Evolutionary conservation across 106 monocot genomes (phyloP).

Genomic region (Amphibolis antarctica): DNA sequence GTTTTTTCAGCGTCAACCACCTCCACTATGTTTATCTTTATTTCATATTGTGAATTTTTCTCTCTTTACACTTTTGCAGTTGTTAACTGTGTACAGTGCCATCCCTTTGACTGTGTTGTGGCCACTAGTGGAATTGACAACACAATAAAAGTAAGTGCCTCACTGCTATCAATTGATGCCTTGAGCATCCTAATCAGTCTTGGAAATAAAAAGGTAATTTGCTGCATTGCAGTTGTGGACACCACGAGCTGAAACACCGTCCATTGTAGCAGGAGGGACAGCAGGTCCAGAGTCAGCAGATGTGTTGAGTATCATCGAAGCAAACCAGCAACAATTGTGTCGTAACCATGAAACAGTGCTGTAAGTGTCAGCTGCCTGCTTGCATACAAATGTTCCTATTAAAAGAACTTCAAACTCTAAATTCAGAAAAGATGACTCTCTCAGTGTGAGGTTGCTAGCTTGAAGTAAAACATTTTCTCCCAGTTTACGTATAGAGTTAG

Average conservation of each 20-base stretch:
- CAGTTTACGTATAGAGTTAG: no score
- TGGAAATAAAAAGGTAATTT: neutral
- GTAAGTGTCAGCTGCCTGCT: constrained; percentile 28
- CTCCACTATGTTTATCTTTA: neutral
- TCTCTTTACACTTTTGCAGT: constrained; percentile 30
- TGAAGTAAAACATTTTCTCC: no score
- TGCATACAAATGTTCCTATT: no score
- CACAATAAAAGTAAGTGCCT: constrained; percentile 64
- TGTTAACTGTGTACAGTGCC: constrained; percentile 95
- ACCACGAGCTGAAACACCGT: constrained; percentile 48
- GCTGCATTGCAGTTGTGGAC: constrained; percentile 66
- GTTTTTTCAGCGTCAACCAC: neutral
- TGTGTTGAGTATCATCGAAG: constrained; percentile 46
- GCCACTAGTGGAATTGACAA: constrained; percentile 96
- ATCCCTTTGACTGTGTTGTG: constrained; percentile 86
- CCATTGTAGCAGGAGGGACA: constrained; percentile 62
- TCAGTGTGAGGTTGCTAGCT: no score
- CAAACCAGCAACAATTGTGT: constrained; percentile 63
- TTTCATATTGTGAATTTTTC: neutral
- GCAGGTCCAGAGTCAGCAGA: constrained; percentile 71
- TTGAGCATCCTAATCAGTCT: neutral
- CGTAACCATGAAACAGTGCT: constrained; percentile 39
- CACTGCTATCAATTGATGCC: neutral
- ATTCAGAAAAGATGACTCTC: no score
- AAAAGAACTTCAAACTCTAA: no score